Evolutionary conservation across 1,284 basidiomycete genomes (phyloP).

Genomic region (Irpex sp.): DNA sequence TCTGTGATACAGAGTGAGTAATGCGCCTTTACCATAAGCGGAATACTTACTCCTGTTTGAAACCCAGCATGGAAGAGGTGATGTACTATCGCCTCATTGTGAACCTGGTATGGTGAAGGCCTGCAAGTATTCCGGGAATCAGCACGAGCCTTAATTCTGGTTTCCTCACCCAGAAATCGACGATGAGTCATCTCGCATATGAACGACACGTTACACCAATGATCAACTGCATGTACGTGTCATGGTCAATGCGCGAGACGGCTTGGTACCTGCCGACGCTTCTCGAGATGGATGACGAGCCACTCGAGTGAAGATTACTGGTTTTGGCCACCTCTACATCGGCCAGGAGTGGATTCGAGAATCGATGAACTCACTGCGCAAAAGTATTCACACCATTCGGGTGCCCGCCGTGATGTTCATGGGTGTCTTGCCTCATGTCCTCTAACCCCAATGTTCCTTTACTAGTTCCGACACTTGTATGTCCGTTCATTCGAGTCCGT

Average conservation of each 20-base stretch:
- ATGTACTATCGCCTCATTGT: conserved; percentile 70
- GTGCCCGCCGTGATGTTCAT: conserved; percentile 21
- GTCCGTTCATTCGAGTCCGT: conserved; percentile 25
- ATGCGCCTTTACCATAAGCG: neutral
- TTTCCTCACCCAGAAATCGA: neutral
- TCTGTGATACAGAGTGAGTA: conserved; percentile 37
- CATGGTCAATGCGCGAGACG: neutral
- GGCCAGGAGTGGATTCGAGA: neutral
- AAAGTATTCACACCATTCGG: conserved; percentile 28
- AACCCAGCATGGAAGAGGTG: conserved; percentile 77
- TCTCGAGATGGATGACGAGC: neutral
- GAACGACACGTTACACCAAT: neutral
- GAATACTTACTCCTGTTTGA: conserved; percentile 66
- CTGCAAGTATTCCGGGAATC: conserved; percentile 25
- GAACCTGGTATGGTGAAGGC: conserved; percentile 44
- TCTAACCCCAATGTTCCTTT: conserved; percentile 23
- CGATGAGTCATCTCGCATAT: conserved; percentile 4
- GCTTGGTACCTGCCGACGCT: neutral
- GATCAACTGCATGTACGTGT: neutral
- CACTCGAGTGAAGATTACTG: neutral
- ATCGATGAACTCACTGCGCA: conserved; percentile 23
- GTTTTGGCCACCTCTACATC: neutral
- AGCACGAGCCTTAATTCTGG: neutral
- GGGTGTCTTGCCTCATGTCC: conserved; percentile 19
- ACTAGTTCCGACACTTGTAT: conserved; percentile 24